phyloP scores from a whole-genome alignment of 2,329 filamentous ascomycete genomes.

The Aspergillus costaricaensis region DNA sequence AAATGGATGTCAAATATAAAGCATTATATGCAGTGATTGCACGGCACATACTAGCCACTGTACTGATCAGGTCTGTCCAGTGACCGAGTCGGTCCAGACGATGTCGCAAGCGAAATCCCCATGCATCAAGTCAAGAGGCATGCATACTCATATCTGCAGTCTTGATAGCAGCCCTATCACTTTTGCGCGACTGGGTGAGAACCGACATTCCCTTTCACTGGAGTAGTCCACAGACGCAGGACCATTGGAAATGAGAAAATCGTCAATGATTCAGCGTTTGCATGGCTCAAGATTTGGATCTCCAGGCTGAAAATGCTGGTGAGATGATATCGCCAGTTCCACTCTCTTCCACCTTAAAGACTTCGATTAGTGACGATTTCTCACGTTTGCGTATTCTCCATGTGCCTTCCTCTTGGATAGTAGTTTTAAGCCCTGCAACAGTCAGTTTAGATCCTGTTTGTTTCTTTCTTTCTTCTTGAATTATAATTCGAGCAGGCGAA shows the following conservation, averaged over 20 bases:
- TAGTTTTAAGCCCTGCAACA: conserved; percentile 60
- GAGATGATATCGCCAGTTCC: conserved; percentile 77
- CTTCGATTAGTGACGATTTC: conserved; percentile 66
- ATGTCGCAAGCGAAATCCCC: not conserved
- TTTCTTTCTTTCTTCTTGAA: too few relatives aligned
- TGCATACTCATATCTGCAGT: not conserved
- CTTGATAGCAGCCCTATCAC: not conserved
- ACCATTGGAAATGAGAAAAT: not conserved
- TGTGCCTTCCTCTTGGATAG: conserved; percentile 68
- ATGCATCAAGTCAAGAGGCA: not conserved
- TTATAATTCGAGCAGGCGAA: not conserved
- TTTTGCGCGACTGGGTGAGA: not conserved
- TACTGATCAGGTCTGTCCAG: not conserved
- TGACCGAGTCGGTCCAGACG: not conserved
- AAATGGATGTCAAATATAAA: not conserved
- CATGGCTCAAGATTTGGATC: conserved; percentile 29
- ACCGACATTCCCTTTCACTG: not conserved
- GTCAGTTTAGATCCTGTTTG: not conserved
- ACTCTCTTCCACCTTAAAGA: conserved; percentile 71
- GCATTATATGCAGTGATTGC: not conserved
- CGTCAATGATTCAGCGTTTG: not conserved
- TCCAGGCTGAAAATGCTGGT: conserved; percentile 75
- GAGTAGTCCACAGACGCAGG: not conserved
- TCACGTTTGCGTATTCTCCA: conserved; percentile 75
- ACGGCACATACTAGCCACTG: not conserved